A percentile compares a stretch with the other conserved stretches of the same genome.
Conservation (phyloP, 768 basidiomycete genomes). For the Pleurotus platypus region DNA sequence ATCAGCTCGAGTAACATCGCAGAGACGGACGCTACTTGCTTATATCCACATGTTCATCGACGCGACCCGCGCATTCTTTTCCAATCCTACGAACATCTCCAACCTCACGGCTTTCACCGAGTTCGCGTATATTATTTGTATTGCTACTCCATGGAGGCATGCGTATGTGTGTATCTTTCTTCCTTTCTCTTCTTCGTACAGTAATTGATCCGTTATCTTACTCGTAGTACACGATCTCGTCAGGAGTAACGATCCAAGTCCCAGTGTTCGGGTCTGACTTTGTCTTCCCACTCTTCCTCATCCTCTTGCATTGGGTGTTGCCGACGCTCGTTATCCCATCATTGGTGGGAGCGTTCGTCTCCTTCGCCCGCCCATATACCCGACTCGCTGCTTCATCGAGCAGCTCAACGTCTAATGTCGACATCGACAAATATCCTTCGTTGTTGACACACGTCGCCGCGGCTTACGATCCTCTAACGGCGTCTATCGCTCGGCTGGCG, state of each 20-base stretch:
- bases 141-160: constrained; percentile 50
- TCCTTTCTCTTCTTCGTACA: not conserved
- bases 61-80: constrained; percentile 35
- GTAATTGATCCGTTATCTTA: not conserved
- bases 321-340: constrained; percentile 60
- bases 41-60: no score
- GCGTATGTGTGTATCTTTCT: constrained; percentile 30
- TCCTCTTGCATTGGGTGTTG: constrained; percentile 59
- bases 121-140: constrained; percentile 47
- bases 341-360: constrained; percentile 55
- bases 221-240: not conserved
- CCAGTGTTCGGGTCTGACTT: constrained; percentile 36
- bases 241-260: constrained; percentile 21
- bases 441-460: not conserved
- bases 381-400: constrained; percentile 3
- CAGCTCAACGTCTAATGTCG: not conserved
- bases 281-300: constrained; percentile 53
- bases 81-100: constrained; percentile 64
- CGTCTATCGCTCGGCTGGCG: constrained; percentile 62
- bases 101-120: constrained; percentile 51
- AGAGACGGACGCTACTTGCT: no score
- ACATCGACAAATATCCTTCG: constrained; percentile 16
- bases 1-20: no score
- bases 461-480: constrained; percentile 57
- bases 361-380: constrained; percentile 46